Evolutionary conservation across 192 early-diverging fungal genomes (phyloP).

Genomic region (Thamnidium elegans): DNA sequence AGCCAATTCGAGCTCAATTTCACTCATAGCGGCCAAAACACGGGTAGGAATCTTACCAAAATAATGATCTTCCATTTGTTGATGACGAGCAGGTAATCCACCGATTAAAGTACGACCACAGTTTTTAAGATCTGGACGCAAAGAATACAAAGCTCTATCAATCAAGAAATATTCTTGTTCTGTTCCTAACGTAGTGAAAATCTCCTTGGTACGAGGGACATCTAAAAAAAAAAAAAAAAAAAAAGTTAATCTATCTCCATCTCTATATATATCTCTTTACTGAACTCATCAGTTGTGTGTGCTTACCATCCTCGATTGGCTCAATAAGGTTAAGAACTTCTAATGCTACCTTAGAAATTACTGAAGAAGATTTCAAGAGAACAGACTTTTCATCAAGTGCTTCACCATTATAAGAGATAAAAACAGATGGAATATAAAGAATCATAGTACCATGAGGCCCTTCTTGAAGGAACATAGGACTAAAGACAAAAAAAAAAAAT

Average conservation of each 20-base stretch:
- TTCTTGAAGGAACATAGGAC: constrained; percentile 92
- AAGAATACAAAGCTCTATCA: constrained; percentile 90
- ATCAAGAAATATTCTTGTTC: constrained; percentile 99
- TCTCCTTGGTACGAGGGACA: constrained; percentile 68
- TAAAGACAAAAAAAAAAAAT: constrained; percentile 20
- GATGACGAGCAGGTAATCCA: constrained; percentile 92
- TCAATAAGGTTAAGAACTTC: constrained; percentile 81
- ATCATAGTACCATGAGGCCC: constrained; percentile 91
- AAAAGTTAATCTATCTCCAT: constrained; percentile 1
- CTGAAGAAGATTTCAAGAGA: constrained; percentile 87
- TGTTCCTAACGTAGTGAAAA: constrained; percentile 90
- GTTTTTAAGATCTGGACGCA: constrained; percentile 96
- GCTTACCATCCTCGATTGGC: constrained; percentile 45
- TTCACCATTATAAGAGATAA: constrained; percentile 99
- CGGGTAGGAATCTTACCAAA: constrained; percentile 95
- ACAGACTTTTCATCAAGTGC: constrained; percentile 99
- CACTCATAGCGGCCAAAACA: constrained; percentile 88
- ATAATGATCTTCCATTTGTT: constrained; percentile 99
- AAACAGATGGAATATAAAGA: constrained; percentile 96
- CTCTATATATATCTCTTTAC: background rate
- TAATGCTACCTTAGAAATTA: constrained; percentile 75
- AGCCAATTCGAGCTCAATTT: constrained; percentile 91
- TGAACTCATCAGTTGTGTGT: background rate
- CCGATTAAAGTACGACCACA: constrained; percentile 93
- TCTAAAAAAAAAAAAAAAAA: constrained; percentile 41